Evolutionary conservation across 2,329 filamentous ascomycete species (phyloP), one percentile per base, ranked within the genome.

Genomic region (Phyllosticta citriasiana): DNA sequence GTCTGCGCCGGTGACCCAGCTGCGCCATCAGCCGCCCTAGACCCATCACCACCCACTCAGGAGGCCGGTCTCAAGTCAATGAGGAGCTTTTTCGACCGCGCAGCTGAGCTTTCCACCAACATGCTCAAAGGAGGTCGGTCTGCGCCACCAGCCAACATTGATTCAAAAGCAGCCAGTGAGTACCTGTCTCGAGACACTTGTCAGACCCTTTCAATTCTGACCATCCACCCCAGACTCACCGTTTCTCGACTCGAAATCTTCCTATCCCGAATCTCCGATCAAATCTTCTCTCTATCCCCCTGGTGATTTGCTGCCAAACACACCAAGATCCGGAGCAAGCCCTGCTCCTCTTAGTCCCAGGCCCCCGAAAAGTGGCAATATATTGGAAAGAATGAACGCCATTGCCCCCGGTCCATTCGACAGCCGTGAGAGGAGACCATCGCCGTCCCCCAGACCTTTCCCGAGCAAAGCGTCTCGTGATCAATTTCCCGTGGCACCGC

Each of bases 391-490:
- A 57, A 83, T 89, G 79, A 82, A 88, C 65, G 80, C 77, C 8
- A 86, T 89, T 67, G 79, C 83, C 1, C 84, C 86, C 1, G 86
- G 85, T 0, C 86, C 87, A 0, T 88, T 89, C 66, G 83, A 85
- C 64, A 30, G 27, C 71, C 74, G 55, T 78, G 78, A 1, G 75
- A 76, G 58, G 80, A 79, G 63, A n/a, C 40, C 40, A 47, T 47
- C 40, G 14, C 40, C 40, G n/a, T n/a, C 40, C 12, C 40, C 40
- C 14, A 47, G 5, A 5, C 40, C 40, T 3, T 54, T 10, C 8
- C 52, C 10, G n/a, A 54, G 6, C 19, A 47, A 47, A n/a, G 16
- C 40, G n/a, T 47, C 40, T n/a, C 40, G 16, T 47, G 40, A 47
- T 47, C 40, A 47, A 47, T 47, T 47, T n/a, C 40, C 40, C 40